Conservation (phyloP, 768 basidiomycete species). For the Naematelia encephala region DNA sequence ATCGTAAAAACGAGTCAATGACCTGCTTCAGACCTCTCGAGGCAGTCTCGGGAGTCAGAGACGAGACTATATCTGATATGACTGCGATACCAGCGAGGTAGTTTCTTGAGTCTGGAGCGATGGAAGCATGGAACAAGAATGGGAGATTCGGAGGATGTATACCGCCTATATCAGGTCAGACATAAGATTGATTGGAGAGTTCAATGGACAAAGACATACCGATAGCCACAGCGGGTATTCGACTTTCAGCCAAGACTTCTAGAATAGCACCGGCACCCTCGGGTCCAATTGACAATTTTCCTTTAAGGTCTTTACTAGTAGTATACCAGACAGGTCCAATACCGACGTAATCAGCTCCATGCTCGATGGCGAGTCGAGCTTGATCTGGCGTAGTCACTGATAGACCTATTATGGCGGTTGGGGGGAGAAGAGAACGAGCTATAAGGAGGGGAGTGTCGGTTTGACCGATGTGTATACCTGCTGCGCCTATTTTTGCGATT, state of each 20-base stretch:
- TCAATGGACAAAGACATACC: slow-evolving; percentile 56
- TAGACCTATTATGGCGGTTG: slow-evolving; percentile 70
- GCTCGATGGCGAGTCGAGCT: slow-evolving; percentile 61
- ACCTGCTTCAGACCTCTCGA: slow-evolving; percentile 49
- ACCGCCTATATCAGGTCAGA: slow-evolving; percentile 61
- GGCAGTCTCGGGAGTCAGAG: slow-evolving; percentile 58
- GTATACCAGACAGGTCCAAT: slow-evolving; percentile 83
- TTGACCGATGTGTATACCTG: slow-evolving; percentile 87
- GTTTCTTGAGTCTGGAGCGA: slow-evolving; percentile 58
- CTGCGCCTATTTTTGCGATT: slow-evolving; percentile 45
- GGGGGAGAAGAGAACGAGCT: slow-evolving; percentile 67
- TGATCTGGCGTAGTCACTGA: slow-evolving; percentile 70
- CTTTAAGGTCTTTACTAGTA: slow-evolving; percentile 63
- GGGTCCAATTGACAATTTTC: slow-evolving; percentile 67
- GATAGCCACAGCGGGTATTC: slow-evolving; percentile 74
- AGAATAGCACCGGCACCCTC: slow-evolving; percentile 69
- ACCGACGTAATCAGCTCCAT: slow-evolving; percentile 78
- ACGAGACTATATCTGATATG: slow-evolving; percentile 78
- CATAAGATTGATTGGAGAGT: background rate
- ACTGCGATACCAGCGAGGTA: slow-evolving; percentile 78
- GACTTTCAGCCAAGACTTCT: slow-evolving; percentile 61
- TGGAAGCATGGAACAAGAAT: slow-evolving; percentile 68
- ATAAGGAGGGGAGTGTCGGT: slow-evolving; percentile 70
- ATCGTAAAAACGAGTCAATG: slow-evolving; percentile 35
- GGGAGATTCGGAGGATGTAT: slow-evolving; percentile 76